Conservation (phyloP, 371 early-diverging fungal species). For the Phascolomyces articulosus region DNA sequence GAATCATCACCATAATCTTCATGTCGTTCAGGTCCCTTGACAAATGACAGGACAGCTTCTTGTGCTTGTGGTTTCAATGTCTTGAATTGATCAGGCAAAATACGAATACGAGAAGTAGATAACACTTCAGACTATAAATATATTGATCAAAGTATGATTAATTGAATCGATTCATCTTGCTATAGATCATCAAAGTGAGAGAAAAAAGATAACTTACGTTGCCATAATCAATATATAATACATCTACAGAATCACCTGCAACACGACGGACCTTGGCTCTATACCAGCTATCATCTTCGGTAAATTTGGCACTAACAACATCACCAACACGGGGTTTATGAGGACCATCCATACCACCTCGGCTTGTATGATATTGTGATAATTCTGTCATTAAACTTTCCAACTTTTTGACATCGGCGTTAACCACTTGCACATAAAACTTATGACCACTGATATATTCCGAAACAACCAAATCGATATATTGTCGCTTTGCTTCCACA, state of each 20-base stretch:
- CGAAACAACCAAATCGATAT: constrained; percentile 82
- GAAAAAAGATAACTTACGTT: constrained; percentile 56
- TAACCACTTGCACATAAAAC: constrained; percentile 81
- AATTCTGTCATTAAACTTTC: constrained; percentile 87
- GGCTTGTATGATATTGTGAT: constrained; percentile 60
- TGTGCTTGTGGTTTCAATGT: constrained; percentile 78
- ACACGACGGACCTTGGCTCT: constrained; percentile 84
- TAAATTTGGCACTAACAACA: constrained; percentile 81
- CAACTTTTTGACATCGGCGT: constrained; percentile 70
- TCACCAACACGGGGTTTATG: constrained; percentile 75
- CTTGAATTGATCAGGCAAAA: constrained; percentile 67
- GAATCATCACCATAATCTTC: constrained; percentile 84
- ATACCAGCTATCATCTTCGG: constrained; percentile 89
- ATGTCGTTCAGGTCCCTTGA: constrained; percentile 66
- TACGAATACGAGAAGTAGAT: constrained; percentile 59
- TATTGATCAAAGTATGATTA: too few species aligned
- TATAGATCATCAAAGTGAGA: too few species aligned
- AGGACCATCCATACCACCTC: constrained; percentile 20
- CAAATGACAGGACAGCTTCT: constrained; percentile 84
- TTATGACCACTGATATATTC: constrained; percentile 75
- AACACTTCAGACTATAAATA: constrained; percentile 60
- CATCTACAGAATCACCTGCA: constrained; percentile 67
- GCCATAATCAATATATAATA: constrained; percentile 92
- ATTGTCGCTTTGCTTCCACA: constrained; percentile 64
- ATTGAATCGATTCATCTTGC: too few species aligned